phyloP scores from a whole-genome alignment of 1,284 basidiomycete genomes.

The Leucoagaricus sp. region DNA sequence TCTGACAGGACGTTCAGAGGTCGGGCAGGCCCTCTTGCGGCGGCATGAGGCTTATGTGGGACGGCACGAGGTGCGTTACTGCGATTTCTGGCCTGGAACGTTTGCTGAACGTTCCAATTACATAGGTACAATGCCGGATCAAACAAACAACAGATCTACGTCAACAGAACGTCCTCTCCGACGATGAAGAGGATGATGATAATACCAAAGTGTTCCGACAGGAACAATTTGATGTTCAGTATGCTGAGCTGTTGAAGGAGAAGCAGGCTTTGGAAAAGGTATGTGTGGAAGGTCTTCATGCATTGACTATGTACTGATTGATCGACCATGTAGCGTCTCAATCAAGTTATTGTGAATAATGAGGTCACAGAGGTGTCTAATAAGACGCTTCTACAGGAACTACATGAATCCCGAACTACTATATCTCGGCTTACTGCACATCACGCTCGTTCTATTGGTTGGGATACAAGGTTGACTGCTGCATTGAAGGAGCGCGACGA shows the following conservation, averaged over 20 bases:
- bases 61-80: slow-evolving; percentile 58
- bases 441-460: slow-evolving; percentile 68
- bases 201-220: slow-evolving; percentile 13
- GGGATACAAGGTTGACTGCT: slow-evolving; percentile 65
- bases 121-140: slow-evolving; percentile 8
- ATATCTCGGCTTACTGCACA: slow-evolving; percentile 71
- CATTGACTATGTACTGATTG: background rate
- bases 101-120: background rate
- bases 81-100: background rate
- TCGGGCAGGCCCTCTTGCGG: slow-evolving; percentile 88
- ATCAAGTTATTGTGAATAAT: slow-evolving; percentile 79
- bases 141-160: background rate
- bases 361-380: slow-evolving; percentile 83
- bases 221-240: slow-evolving; percentile 30
- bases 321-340: slow-evolving; percentile 57
- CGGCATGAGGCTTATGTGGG: slow-evolving; percentile 86
- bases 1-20: slow-evolving; percentile 52
- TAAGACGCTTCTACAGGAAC: slow-evolving; percentile 72
- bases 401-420: slow-evolving; percentile 74
- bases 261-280: slow-evolving; percentile 73
- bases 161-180: background rate
- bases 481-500: slow-evolving; percentile 80
- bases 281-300: slow-evolving; percentile 14
- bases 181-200: slow-evolving; percentile 18
- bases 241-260: slow-evolving; percentile 53